Percentiles rank a stretch among this genome's conserved stretches.
These are phyloP conservation scores for Cytospora schulzeri DNA, from an alignment of 2,329 filamentous ascomycete genomes.

Conservation along the genomic window DNA sequence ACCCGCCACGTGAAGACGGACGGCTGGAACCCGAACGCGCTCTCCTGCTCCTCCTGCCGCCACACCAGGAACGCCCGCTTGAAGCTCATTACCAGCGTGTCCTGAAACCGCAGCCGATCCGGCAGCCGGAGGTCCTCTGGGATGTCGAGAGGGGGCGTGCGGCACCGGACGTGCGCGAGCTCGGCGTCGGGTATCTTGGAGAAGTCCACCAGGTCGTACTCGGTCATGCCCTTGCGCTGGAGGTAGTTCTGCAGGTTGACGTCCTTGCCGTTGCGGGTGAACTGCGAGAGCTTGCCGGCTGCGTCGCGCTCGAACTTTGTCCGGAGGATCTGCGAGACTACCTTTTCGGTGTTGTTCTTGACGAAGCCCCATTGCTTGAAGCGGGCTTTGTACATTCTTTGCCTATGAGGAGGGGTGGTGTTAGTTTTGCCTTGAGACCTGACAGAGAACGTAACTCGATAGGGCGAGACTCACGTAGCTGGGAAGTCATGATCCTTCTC, in stretches of 20 bases:
- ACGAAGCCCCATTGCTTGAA: slow-evolving; percentile 59
- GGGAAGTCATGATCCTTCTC: slow-evolving; percentile 21
- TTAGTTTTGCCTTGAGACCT: not conserved
- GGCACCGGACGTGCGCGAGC: slow-evolving; percentile 24
- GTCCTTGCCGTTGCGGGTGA: slow-evolving; percentile 54
- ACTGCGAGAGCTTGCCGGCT: slow-evolving; percentile 55
- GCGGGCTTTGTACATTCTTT: slow-evolving; percentile 59
- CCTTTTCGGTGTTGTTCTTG: slow-evolving; percentile 57
- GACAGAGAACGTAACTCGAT: not conserved
- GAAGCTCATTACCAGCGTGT: slow-evolving; percentile 22
- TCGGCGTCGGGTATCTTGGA: slow-evolving; percentile 31
- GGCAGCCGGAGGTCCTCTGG: slow-evolving; percentile 17
- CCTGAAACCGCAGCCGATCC: slow-evolving; percentile 22
- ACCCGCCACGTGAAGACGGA: slow-evolving; percentile 21
- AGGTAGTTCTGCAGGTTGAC: slow-evolving; percentile 56
- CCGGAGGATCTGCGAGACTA: slow-evolving; percentile 52
- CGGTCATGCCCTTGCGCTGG: slow-evolving; percentile 55
- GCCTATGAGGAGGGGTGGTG: slow-evolving; percentile 36
- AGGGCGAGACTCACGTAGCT: slow-evolving; percentile 10
- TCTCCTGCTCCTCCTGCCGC: slow-evolving; percentile 23
- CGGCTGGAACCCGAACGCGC: slow-evolving; percentile 15
- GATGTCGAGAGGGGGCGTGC: slow-evolving; percentile 19
- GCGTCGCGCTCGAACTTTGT: slow-evolving; percentile 57
- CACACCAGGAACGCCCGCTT: slow-evolving; percentile 23
- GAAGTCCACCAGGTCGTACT: slow-evolving; percentile 53